Evolutionary conservation across 1,139 yeast genomes (phyloP).

Genomic region (Diutina neorugosa): DNA sequence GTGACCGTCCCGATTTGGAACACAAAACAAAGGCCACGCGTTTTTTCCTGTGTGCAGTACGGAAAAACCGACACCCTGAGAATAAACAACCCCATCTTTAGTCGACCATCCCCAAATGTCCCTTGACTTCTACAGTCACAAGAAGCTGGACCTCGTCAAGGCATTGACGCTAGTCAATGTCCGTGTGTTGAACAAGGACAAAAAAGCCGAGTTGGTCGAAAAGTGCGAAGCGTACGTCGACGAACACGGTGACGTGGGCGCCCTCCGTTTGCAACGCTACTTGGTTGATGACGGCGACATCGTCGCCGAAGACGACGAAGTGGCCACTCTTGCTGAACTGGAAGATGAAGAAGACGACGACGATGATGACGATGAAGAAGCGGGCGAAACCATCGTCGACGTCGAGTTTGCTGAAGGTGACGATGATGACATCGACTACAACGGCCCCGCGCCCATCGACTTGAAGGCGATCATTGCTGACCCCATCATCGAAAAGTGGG

Average conservation of each 20-base stretch:
- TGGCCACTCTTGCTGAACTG: constrained; percentile 1
- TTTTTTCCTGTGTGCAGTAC: not conserved
- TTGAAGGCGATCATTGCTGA: constrained; percentile 16
- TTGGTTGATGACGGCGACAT: constrained; percentile 4
- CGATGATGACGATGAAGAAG: constrained; percentile 14
- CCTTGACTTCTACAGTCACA: not conserved
- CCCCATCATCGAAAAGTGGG: constrained; percentile 24
- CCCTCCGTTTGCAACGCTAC: not conserved
- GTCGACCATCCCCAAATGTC: not conserved
- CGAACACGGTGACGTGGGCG: constrained; percentile 1
- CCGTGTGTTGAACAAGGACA: not conserved
- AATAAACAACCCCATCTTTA: not conserved
- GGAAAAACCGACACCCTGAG: not conserved
- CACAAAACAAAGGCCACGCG: not conserved
- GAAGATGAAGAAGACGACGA: constrained; percentile 10
- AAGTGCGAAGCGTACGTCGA: constrained; percentile 1
- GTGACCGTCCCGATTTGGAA: not conserved
- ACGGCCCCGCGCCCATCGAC: not conserved
- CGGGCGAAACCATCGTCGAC: constrained; percentile 3
- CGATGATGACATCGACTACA: constrained; percentile 11
- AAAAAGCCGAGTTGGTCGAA: constrained; percentile 1
- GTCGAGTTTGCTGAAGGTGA: constrained; percentile 13
- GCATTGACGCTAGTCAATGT: constrained; percentile 3
- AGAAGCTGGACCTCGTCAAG: constrained; percentile 2
- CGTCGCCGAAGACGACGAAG: constrained; percentile 11